A percentile compares a stretch with the other conserved stretches of the same genome.
phyloP scores from a whole-genome alignment of 1,284 basidiomycete species.

The Leccinum ponderosum region DNA sequence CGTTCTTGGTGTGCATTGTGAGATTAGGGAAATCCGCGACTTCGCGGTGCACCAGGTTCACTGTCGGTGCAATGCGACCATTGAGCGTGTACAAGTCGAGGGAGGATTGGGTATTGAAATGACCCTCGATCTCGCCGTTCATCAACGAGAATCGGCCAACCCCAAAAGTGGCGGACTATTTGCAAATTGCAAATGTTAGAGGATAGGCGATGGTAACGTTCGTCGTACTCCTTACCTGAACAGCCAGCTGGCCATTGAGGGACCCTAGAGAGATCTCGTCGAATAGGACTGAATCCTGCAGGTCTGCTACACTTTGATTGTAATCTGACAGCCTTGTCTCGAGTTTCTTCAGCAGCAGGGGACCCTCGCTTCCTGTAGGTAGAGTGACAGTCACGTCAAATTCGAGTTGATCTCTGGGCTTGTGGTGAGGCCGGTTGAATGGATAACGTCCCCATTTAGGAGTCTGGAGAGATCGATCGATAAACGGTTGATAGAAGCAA shows the following conservation, averaged over 20 bases:
- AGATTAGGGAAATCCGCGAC: constrained; percentile 24
- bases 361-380: constrained; percentile 27
- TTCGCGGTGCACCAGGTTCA: constrained; percentile 37
- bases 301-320: constrained; percentile 31
- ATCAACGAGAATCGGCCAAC: constrained; percentile 32
- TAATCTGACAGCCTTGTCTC: constrained; percentile 38
- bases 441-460: neutral
- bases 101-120: constrained; percentile 37
- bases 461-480: constrained; percentile 6
- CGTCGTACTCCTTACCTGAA: constrained; percentile 26
- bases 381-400: constrained; percentile 38
- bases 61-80: constrained; percentile 36
- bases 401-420: constrained; percentile 11
- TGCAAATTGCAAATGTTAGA: constrained; percentile 6
- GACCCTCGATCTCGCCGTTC: constrained; percentile 43
- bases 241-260: constrained; percentile 28
- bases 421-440: neutral
- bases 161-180: constrained; percentile 39
- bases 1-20: constrained; percentile 38
- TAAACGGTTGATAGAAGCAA: neutral
- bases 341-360: constrained; percentile 35
- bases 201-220: neutral
- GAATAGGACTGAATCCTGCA: constrained; percentile 36
- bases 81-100: constrained; percentile 42
- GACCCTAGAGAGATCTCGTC: constrained; percentile 32